Evolutionary conservation across 1,139 yeast species (phyloP), one percentile per base, ranked within the genome.

Genomic region (Candida sp.): DNA sequence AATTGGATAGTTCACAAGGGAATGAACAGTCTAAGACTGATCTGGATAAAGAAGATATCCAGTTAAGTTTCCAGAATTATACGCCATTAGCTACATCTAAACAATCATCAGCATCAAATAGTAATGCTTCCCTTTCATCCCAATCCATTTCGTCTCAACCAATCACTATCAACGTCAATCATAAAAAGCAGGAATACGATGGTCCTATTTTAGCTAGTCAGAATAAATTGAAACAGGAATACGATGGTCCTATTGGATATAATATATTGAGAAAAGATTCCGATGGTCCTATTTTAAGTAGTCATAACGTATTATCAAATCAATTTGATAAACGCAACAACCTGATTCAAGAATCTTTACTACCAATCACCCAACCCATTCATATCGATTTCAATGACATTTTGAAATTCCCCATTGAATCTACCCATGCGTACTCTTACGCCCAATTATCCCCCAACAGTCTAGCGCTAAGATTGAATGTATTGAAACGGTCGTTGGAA

Each of bases 391-490:
- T 58, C 22, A 60, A 60, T 36, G 72, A 68, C 38, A 61, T 63
- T 19, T 48, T 63, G 41, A 75, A 71, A 52, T 86, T 85, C 57
- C 89, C 95, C 4, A 80, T 83, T 21, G 93, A 86, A 57, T 85
- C 95, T 8, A 79, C 95, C 2, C 93, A 87, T 58, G 86, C 96
- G 2, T 88, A 86, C 57, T 87, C 95, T 0, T 88, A 87, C 60
- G 90, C 95, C 5, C 88, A 86, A 47, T 68, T 87, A 45, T 84
- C 95, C 4, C 93, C 90, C 21, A 85, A 86, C 55, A 84, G 95
- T 1, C 64, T 88, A 45, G 88, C 95, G 0, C 78, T 87, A 43
- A 68, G 96, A 44, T 66, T 88, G 48, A 83, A 84, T 47, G 90
- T 87, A 19, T 68, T 88, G 54, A 86, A 83, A 55, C 68, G 95